Conservation (phyloP, 495 filamentous ascomycete species). For the Pseudoneurospora amorphoporcata region DNA sequence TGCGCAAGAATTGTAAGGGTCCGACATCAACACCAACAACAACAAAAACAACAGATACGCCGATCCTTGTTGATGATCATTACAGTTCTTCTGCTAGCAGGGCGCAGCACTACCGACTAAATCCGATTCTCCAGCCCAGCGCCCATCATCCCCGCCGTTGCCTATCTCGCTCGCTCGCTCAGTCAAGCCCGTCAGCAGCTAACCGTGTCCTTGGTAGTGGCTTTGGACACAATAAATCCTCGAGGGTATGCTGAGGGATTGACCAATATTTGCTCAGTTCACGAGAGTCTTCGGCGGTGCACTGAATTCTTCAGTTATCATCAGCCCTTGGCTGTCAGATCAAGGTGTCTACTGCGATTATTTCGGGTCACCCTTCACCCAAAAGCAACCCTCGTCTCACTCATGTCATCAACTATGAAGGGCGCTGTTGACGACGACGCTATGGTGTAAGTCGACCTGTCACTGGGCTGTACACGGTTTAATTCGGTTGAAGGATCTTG, state of each 20-base stretch:
- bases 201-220: background rate
- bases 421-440: background rate
- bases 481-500: background rate
- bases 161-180: background rate
- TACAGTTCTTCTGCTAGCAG: background rate
- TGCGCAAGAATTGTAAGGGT: background rate
- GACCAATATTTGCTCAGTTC: background rate
- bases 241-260: background rate
- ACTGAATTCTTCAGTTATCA: background rate
- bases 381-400: background rate
- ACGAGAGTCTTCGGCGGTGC: background rate
- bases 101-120: background rate
- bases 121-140: background rate
- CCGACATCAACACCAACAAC: background rate
- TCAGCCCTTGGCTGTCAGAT: background rate
- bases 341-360: background rate
- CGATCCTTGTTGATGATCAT: background rate
- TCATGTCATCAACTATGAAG: background rate
- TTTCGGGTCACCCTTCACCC: background rate
- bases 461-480: background rate
- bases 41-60: background rate
- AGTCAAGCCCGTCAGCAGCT: background rate
- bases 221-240: background rate
- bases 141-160: background rate
- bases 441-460: background rate